Evolutionary conservation across 495 filamentous ascomycete species (phyloP), one percentile per base, ranked within the genome.

Genomic region (Xylaria grammica): DNA sequence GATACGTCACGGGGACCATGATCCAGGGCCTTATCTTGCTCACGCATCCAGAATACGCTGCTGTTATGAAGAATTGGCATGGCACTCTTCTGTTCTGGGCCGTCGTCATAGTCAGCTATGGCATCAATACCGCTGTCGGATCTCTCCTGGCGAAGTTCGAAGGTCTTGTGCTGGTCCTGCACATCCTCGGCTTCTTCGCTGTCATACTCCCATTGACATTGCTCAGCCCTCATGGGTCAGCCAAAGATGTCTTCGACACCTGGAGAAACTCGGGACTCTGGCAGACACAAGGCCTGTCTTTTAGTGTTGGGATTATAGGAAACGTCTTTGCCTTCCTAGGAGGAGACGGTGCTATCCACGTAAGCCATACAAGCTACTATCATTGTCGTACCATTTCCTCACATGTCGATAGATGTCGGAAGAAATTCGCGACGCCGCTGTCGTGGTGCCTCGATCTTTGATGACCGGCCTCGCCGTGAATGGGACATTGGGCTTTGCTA

Each of bases 111-210:
- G 75, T 86, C 44, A 80, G 79, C 9, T 79, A 86, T 26, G 36
- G 84, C 8, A 85, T 88, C 71, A 90, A 89, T 69, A 85, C 82
- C 4, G 77, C 82, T 55, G 67, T 86, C 0, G 82, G 83, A 2
- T 81, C 81, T 34, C 75, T 79, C 20, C 77, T 89, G 36, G 86
- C 88, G 0, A 68, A 83, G 19, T 73, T 90, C 36, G 86, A 90
- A 67, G 81, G 75, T 2, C 54, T 87, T 19, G 83, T 88, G 49
- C 70, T 90, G 30, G 77, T 88, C 15, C 76, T 90, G 17, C 88
- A 91, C 74, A 71, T 89, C 20, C 71, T 84, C 19, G 86, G 85
- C 1, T 82, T 91, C 52, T 86, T 91, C 63, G 85, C 79, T 11
- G 74, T 86, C 54, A 81, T 90, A 42, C 72, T 90, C 38, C 82